Conservation (phyloP, 208 protist species). For the Porcisia hertigi region DNA sequence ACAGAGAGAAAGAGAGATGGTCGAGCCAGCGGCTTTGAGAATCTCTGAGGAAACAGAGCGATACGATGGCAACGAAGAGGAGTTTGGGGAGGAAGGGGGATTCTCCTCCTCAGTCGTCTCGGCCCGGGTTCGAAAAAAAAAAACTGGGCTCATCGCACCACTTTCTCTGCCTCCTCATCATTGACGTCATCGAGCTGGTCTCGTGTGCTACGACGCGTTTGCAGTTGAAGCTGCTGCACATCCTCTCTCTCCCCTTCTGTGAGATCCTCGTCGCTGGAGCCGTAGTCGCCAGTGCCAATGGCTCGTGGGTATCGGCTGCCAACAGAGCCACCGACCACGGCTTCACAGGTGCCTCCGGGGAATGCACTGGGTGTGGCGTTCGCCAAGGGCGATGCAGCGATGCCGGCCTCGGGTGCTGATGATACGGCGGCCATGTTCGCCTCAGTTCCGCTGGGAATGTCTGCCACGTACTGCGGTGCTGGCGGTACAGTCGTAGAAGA, state of each 20-base stretch:
- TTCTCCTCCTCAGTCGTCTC: background rate
- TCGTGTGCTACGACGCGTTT: conserved; percentile 12
- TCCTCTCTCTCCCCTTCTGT: background rate
- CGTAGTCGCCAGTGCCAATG: background rate
- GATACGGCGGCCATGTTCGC: background rate
- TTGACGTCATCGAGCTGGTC: conserved; percentile 2
- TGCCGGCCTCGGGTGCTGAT: background rate
- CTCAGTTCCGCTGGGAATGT: background rate
- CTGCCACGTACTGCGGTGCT: conserved; percentile 3
- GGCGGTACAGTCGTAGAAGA: conserved; percentile 9
- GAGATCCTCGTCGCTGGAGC: background rate
- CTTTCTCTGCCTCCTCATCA: background rate
- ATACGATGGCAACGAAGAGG: background rate
- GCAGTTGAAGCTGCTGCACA: conserved; percentile 4
- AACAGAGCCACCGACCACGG: background rate
- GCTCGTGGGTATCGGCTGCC: background rate
- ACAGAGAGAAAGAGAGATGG: background rate
- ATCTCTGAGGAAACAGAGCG: background rate
- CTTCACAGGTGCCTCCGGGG: background rate
- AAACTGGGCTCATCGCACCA: background rate
- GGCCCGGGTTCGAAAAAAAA: background rate
- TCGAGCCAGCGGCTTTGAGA: background rate
- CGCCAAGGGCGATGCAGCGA: background rate
- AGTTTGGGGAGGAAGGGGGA: background rate
- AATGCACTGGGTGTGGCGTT: background rate